A percentile compares a stretch with the other conserved stretches of the same genome.
Conservation (phyloP, 371 early-diverging fungal genomes). For the Mortierella sp. region DNA sequence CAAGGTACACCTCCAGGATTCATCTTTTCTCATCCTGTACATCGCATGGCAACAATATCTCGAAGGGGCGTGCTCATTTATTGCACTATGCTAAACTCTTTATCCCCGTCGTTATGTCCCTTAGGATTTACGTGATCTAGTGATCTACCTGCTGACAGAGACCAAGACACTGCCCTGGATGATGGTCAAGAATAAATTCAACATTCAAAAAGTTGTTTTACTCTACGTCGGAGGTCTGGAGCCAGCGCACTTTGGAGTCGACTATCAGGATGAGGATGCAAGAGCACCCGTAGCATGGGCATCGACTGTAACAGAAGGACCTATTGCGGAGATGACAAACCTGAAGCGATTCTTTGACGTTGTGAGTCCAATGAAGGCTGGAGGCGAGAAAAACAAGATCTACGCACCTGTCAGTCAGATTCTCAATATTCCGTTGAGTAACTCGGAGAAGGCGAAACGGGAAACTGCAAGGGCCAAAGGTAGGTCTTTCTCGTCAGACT, state of each 20-base stretch:
- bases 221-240: conserved; percentile 50
- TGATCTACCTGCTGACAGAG: conserved; percentile 44
- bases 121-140: conserved; percentile 47
- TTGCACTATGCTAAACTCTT: background rate
- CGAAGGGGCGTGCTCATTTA: background rate
- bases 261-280: conserved; percentile 24
- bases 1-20: background rate
- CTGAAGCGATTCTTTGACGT: conserved; percentile 39
- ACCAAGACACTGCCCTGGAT: conserved; percentile 52
- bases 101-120: background rate
- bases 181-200: conserved; percentile 56
- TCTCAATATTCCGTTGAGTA: conserved; percentile 38
- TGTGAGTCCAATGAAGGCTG: conserved; percentile 44
- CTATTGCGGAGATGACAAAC: conserved; percentile 37
- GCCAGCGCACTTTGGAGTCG: conserved; percentile 35
- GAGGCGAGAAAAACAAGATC: conserved; percentile 43
- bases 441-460: conserved; percentile 27
- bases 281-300: conserved; percentile 29
- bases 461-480: conserved; percentile 22
- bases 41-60: no score
- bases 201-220: conserved; percentile 43
- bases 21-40: background rate
- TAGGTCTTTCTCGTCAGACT: conserved; percentile 1
- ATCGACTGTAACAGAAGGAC: conserved; percentile 21
- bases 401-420: conserved; percentile 33